These are phyloP conservation scores for Euphorbia schlechtendalii DNA, from an alignment of 441 rosid species.

Conservation along the genomic window DNA sequence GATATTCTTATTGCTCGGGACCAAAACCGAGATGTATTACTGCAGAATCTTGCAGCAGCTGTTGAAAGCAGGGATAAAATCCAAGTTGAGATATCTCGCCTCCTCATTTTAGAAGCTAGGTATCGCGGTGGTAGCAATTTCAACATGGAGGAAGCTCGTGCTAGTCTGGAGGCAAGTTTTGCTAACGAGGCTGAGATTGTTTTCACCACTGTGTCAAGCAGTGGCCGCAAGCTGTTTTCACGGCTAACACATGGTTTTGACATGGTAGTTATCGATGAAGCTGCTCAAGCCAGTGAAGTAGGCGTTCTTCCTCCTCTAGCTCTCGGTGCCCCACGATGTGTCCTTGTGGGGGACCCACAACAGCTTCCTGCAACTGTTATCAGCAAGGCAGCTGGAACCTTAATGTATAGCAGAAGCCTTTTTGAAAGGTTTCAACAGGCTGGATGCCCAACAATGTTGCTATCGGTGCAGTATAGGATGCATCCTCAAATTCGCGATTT, in stretches of 20 bases:
- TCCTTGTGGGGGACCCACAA: conserved; percentile 99
- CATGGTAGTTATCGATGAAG: conserved; percentile 99
- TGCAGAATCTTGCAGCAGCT: conserved; percentile 88
- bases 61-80: conserved; percentile 95
- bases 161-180: conserved; percentile 94
- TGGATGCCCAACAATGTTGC: conserved; percentile 92
- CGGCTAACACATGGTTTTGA: conserved; percentile 99
- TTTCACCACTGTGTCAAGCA: conserved; percentile 97
- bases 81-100: conserved; percentile 95
- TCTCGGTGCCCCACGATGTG: conserved; percentile 98
- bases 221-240: conserved; percentile 95
- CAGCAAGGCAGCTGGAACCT: conserved; percentile 97
- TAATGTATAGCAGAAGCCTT: conserved; percentile 90
- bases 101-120: conserved; percentile 71
- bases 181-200: conserved; percentile 99
- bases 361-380: conserved; percentile 99
- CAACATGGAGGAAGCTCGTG: conserved; percentile 95
- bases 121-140: conserved; percentile 73
- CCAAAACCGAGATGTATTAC: conserved; percentile 75
- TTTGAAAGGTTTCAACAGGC: conserved; percentile 98
- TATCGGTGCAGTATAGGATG: conserved; percentile 97
- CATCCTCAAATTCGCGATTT: conserved; percentile 96
- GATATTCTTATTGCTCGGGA: conserved; percentile 86
- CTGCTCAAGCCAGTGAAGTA: conserved; percentile 99
- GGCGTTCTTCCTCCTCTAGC: conserved; percentile 96